These are phyloP conservation scores for Apiospora arundinis DNA, from an alignment of 2,329 filamentous ascomycete genomes.

Conservation along the genomic window DNA sequence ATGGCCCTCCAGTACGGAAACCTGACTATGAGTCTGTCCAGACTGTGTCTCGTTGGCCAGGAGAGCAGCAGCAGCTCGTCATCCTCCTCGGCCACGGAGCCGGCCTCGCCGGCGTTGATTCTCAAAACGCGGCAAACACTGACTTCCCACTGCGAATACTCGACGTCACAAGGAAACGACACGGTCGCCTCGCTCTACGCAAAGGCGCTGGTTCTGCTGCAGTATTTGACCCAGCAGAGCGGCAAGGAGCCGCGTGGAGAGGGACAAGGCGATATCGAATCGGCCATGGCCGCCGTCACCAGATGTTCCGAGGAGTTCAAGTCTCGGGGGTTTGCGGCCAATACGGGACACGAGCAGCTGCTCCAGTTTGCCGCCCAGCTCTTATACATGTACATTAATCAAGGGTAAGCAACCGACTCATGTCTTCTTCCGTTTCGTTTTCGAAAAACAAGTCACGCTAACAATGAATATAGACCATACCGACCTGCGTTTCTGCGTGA, in stretches of 20 bases:
- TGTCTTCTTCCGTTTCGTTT: not conserved
- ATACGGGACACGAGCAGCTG: slow-evolving; percentile 63
- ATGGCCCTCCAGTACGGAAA: slow-evolving; percentile 59
- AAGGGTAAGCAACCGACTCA: slow-evolving; percentile 50
- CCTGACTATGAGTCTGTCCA: slow-evolving; percentile 42
- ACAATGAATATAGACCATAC: slow-evolving; percentile 57
- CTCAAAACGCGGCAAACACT: slow-evolving; percentile 63
- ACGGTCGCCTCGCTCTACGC: slow-evolving; percentile 60
- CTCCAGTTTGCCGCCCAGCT: slow-evolving; percentile 73
- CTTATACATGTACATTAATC: slow-evolving; percentile 68
- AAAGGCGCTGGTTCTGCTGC: slow-evolving; percentile 68
- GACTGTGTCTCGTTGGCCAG: slow-evolving; percentile 49
- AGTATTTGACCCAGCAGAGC: slow-evolving; percentile 63
- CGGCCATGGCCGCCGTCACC: slow-evolving; percentile 52
- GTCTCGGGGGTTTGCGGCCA: slow-evolving; percentile 41
- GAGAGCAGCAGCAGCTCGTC: slow-evolving; percentile 27
- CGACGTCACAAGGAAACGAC: slow-evolving; percentile 56
- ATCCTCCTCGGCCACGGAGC: slow-evolving; percentile 27
- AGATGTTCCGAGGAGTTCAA: slow-evolving; percentile 51
- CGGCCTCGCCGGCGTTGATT: slow-evolving; percentile 45
- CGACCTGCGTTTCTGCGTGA: slow-evolving; percentile 70
- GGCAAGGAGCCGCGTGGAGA: slow-evolving; percentile 51
- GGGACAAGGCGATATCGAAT: slow-evolving; percentile 61
- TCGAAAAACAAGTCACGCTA: not conserved
- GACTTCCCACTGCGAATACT: slow-evolving; percentile 58